phyloP scores from a whole-genome alignment of 2,329 filamentous ascomycete species.

The Apiospora koreana region DNA sequence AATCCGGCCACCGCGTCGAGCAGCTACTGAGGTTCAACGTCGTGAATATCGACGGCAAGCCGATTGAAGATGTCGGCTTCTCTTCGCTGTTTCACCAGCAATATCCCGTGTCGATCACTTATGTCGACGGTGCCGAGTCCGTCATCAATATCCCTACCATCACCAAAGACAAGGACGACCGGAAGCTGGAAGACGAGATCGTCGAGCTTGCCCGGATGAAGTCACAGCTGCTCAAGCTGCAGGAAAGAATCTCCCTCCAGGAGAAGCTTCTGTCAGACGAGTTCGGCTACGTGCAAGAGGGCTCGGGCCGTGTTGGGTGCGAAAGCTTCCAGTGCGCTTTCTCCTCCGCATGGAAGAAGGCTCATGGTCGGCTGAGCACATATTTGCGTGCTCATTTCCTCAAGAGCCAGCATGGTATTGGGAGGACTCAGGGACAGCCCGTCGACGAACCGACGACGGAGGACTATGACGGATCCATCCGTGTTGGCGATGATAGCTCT shows the following conservation, averaged over 20 bases:
- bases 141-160: constrained; percentile 24
- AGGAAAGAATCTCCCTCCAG: constrained; percentile 43
- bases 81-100: constrained; percentile 49
- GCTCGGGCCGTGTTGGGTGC: constrained; percentile 35
- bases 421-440: neutral
- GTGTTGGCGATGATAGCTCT: neutral
- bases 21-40: constrained; percentile 48
- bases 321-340: constrained; percentile 46
- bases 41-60: constrained; percentile 41
- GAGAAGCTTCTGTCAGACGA: constrained; percentile 40
- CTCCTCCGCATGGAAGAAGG: constrained; percentile 38
- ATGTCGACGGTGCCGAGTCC: constrained; percentile 42
- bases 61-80: constrained; percentile 41
- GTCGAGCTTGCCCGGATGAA: constrained; percentile 45
- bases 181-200: constrained; percentile 41
- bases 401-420: neutral
- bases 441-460: neutral
- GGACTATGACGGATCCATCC: neutral
- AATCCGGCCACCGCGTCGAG: constrained; percentile 40
- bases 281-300: constrained; percentile 29
- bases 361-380: constrained; percentile 2
- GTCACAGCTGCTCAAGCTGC: constrained; percentile 41
- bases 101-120: constrained; percentile 41
- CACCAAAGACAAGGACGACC: constrained; percentile 13
- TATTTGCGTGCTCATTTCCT: neutral